Base-by-base conservation (phyloP, 139 green algal species). In the Bryopsis sp. region DNA sequence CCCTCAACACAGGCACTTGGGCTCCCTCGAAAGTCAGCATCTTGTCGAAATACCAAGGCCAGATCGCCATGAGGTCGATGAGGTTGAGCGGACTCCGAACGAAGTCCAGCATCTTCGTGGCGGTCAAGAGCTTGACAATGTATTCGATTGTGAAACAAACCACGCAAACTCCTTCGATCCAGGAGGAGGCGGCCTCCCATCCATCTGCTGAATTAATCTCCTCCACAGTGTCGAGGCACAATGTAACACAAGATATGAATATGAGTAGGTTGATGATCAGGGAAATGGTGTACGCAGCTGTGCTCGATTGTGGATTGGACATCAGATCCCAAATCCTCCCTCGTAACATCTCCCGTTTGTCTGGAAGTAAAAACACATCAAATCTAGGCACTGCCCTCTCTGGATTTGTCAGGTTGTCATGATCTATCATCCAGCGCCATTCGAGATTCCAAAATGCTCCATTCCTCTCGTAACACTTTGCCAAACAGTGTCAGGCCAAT, bases 21-120 rank as follows among this genome's bases (percentile, higher is more conserved):
- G 47, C 39, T 34, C 47, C 50, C 19, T 43, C 15, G 24, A 75
- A 8, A 6, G 43, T 28, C 33, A 74, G 15, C n/a, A n/a, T n/a
- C n/a, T n/a, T n/a, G 0, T 48, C 57, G 32, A 81, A 43, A 69
- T 81, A 81, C 68, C 72, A 84, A 2, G 78, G 78, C 48, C 80
- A 22, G 34, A 84, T 61, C 2, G 74, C 46, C 34, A 79, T 38
- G 2, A 84, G 64, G 72, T 84, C 78, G 35, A 84, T 72, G 39
- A 81, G 65, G 58, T 84, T 84, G 32, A 84, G 62, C 1, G 77
- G 69, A 28, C 39, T 48, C 0, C 65, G 5, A 1, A 82, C 34
- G 47, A 75, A 79, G 11, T 50, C 57, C 35, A 58, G 29, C 48
- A 58, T 64, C 64, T 72, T 67, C 26, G 76, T 68, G 1, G 61